These are phyloP conservation scores for Pyrrhoderma noxium DNA, from an alignment of 1,284 basidiomycete genomes.

Conservation along the genomic window DNA sequence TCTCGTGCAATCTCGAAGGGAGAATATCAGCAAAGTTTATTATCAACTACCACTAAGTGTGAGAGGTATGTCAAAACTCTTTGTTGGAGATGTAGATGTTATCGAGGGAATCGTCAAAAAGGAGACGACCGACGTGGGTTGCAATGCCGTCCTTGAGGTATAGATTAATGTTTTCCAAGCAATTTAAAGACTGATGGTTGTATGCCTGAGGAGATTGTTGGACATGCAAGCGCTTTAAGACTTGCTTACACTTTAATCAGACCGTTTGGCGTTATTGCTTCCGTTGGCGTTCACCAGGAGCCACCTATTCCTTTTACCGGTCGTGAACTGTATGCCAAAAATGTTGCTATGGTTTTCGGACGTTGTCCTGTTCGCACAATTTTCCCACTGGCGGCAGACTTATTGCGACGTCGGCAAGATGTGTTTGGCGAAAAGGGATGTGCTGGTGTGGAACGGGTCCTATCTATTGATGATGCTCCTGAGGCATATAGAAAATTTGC, in stretches of 20 bases:
- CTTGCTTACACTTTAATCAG: slow-evolving; percentile 74
- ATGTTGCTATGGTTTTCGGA: slow-evolving; percentile 76
- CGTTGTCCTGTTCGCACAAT: slow-evolving; percentile 80
- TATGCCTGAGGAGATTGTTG: slow-evolving; percentile 59
- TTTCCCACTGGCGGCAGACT: slow-evolving; percentile 65
- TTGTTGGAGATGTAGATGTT: slow-evolving; percentile 43
- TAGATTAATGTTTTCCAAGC: background rate
- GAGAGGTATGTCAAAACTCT: slow-evolving; percentile 41
- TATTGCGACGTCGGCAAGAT: slow-evolving; percentile 64
- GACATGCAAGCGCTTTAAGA: slow-evolving; percentile 61
- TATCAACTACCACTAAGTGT: slow-evolving; percentile 38
- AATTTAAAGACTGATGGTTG: background rate
- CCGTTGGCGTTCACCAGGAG: slow-evolving; percentile 68
- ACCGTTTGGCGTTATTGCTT: slow-evolving; percentile 74
- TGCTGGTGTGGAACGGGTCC: slow-evolving; percentile 59
- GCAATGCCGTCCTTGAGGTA: slow-evolving; percentile 60
- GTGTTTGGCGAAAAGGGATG: slow-evolving; percentile 41
- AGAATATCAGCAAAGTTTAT: slow-evolving; percentile 51
- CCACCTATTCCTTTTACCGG: slow-evolving; percentile 54
- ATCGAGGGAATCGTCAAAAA: slow-evolving; percentile 40
- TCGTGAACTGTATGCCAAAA: slow-evolving; percentile 71
- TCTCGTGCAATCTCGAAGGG: slow-evolving; percentile 44
- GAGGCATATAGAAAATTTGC: slow-evolving; percentile 61
- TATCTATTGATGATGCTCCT: slow-evolving; percentile 46
- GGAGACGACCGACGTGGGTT: slow-evolving; percentile 51